Conservation (phyloP, 768 basidiomycete genomes). For the Leccinum uliginosum region DNA sequence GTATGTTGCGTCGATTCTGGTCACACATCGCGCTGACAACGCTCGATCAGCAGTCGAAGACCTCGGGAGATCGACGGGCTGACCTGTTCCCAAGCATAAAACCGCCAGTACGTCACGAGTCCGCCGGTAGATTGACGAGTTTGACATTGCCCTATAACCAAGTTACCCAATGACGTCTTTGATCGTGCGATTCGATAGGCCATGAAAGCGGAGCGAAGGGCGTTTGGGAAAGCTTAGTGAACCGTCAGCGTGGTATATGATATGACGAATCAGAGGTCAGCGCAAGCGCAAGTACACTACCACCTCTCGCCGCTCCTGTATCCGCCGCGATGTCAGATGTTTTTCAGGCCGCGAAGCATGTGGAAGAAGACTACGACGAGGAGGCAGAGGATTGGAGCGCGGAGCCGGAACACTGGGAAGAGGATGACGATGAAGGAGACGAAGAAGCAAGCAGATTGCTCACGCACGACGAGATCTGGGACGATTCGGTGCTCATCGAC, state of each 20-base stretch:
- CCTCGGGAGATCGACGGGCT: no score
- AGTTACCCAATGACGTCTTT: no score
- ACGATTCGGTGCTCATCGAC: conserved; percentile 75
- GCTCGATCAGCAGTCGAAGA: no score
- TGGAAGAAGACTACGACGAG: conserved; percentile 22
- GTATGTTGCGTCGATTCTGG: no score
- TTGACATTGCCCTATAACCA: no score
- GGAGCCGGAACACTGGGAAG: not conserved
- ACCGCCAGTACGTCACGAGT: no score
- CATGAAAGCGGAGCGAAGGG: no score
- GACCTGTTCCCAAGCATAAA: no score
- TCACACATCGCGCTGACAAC: no score
- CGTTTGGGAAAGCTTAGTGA: no score
- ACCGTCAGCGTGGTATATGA: conserved; percentile 29
- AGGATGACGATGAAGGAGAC: conserved; percentile 26
- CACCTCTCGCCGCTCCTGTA: not conserved
- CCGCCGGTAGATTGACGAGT: no score
- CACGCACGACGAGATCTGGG: conserved; percentile 77
- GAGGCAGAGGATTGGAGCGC: conserved; percentile 11
- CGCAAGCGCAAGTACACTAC: not conserved
- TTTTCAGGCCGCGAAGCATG: not conserved
- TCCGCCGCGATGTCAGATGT: not conserved
- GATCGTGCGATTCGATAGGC: no score
- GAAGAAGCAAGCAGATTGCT: conserved; percentile 59
- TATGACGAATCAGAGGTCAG: not conserved